Percentiles rank a stretch among this genome's conserved stretches.
These are phyloP conservation scores for sunflower (Helianthus annuus) DNA, from an alignment of 129 eudicot species.

Conservation along the genomic window DNA sequence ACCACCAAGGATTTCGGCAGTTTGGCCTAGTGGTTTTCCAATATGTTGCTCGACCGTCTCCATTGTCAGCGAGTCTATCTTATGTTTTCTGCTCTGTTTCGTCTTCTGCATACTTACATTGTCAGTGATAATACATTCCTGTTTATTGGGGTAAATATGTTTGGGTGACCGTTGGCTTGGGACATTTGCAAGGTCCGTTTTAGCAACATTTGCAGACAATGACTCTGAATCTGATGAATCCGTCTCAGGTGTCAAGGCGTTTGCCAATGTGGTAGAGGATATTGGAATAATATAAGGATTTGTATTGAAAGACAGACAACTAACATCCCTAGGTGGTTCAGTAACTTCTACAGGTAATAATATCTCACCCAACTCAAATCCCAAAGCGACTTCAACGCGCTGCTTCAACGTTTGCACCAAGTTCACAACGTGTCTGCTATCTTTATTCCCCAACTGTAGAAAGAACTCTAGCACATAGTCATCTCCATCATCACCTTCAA, in stretches of 20 bases:
- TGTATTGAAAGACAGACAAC: neutral
- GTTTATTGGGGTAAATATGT: neutral
- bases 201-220: neutral
- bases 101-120: neutral
- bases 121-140: neutral
- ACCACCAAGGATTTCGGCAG: slow-evolving; percentile 1
- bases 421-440: neutral
- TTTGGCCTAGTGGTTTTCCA: slow-evolving; percentile 11
- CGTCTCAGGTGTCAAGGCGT: neutral
- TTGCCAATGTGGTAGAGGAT: slow-evolving; percentile 4
- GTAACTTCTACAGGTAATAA: neutral
- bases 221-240: neutral
- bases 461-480: slow-evolving; percentile 2
- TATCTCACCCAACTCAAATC: slow-evolving; percentile 12
- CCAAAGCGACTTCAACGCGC: neutral
- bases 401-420: slow-evolving; percentile 18
- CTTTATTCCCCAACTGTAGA: neutral
- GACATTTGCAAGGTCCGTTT: neutral
- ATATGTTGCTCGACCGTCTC: neutral
- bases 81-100: neutral
- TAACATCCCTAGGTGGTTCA: neutral
- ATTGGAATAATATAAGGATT: neutral
- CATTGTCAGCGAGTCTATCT: neutral
- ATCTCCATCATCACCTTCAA: neutral
- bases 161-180: slow-evolving; percentile 5